Evolutionary conservation across 257 asterid species (phyloP).

Genomic region (Lavandula angustifolia): DNA sequence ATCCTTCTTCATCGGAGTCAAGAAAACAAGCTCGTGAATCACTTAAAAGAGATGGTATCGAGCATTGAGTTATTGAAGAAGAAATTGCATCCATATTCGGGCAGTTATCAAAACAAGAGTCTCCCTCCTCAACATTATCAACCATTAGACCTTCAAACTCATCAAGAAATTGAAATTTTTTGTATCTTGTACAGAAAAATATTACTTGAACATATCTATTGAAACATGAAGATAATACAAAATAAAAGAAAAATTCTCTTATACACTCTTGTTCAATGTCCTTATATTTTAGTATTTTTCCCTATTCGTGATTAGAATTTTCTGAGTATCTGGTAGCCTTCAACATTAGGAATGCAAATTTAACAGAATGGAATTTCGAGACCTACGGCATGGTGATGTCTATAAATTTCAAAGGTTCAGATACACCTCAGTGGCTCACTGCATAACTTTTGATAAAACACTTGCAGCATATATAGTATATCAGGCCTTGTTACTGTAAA

Average conservation of each 20-base stretch:
- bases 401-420: no score
- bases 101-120: constrained; percentile 42
- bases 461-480: no score
- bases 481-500: no score
- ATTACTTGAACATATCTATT: neutral
- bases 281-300: no score
- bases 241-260: neutral
- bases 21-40: constrained; percentile 25
- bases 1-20: neutral
- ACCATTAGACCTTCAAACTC: constrained; percentile 10
- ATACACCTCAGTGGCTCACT: no score
- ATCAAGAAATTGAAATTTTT: constrained; percentile 1
- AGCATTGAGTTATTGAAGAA: constrained; percentile 36
- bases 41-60: constrained; percentile 33
- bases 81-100: constrained; percentile 34
- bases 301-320: no score
- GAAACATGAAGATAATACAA: neutral
- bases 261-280: no score
- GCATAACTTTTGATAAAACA: no score
- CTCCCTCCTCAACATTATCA: constrained; percentile 42
- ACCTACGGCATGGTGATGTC: no score
- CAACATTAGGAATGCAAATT: no score
- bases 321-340: no score
- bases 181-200: neutral
- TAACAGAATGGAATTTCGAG: no score